Percentiles rank a stretch among this genome's conserved stretches.
These are phyloP conservation scores for Kwoniella dejecticola DNA, from an alignment of 768 basidiomycete species.

Conservation along the genomic window DNA sequence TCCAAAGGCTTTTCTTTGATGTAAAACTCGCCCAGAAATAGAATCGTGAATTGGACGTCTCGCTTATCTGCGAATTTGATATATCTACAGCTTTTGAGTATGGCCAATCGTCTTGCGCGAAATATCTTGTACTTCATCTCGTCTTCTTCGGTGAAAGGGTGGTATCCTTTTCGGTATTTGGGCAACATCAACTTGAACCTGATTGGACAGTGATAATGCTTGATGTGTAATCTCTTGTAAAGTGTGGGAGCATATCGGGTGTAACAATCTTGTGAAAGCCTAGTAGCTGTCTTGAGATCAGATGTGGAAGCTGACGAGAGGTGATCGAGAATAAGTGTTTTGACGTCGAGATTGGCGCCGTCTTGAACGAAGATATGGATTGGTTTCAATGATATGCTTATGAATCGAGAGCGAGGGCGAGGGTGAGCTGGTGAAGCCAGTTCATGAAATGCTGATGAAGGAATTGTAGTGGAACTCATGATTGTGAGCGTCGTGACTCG, in stretches of 20 bases:
- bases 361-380: too few relatives aligned
- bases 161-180: background rate
- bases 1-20: background rate
- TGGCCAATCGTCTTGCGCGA: background rate
- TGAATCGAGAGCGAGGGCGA: too few relatives aligned
- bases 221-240: background rate
- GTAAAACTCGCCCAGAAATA: background rate
- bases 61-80: background rate
- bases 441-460: too few relatives aligned
- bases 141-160: background rate
- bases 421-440: too few relatives aligned
- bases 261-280: background rate
- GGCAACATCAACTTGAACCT: background rate
- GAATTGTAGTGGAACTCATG: too few relatives aligned
- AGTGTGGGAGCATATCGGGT: background rate
- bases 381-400: too few relatives aligned
- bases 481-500: too few relatives aligned
- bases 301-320: too few relatives aligned
- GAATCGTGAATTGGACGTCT: background rate
- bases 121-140: background rate
- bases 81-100: background rate
- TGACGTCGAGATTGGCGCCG: too few relatives aligned
- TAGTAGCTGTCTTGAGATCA: too few relatives aligned
- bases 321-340: too few relatives aligned
- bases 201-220: background rate